Evolutionary conservation across 148 eudicot species (phyloP), one percentile per base, ranked within the genome.

Genomic region (Rhododendron griersonianum): DNA sequence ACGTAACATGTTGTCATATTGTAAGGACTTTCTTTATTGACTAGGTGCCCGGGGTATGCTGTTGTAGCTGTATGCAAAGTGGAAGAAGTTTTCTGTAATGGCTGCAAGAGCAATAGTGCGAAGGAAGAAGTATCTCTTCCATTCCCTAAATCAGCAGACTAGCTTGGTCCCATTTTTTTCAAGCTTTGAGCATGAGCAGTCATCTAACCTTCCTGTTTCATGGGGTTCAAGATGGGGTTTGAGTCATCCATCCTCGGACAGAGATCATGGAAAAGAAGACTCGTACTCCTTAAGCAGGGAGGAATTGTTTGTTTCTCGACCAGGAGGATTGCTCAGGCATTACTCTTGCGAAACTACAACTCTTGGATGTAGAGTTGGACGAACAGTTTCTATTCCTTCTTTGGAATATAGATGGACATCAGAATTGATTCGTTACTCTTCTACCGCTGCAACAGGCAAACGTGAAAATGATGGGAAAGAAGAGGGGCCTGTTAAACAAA

Each of bases 381-480:
- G 33, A n/a, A 82, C 86, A 80, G 85, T 87, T 55, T 91, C 71
- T 87, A 84, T 86, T 67, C 84, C 89, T 10, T 83, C 87, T 89
- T 81, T 89, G 83, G 91, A 91, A 88, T 87, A 84, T 37, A 83
- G 84, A 76, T 87, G 84, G 81, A 33, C 78, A 44, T 80, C 81
- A 44, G 89, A 89, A 30, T 78, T 84, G 74, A 45, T 82, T 82
- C 88, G 89, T 65, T 85, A 84, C 87, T 91, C 93, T 88, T 88
- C 92, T 55, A 89, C 92, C 7, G 90, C 92, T 23, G 84, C 91
- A n/a, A 91, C 91, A 81, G 90, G 91, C 65, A 88, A 93, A 86
- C 94, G 93, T 69, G 87, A 92, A 84, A 89, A 93, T 61, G 95
- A 93, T 78, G 91, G 89, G 63, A 91, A 90, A 50, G 87, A 93